Evolutionary conservation across 1,139 yeast genomes (phyloP).

Genomic region (Yamadazyma dendronema): DNA sequence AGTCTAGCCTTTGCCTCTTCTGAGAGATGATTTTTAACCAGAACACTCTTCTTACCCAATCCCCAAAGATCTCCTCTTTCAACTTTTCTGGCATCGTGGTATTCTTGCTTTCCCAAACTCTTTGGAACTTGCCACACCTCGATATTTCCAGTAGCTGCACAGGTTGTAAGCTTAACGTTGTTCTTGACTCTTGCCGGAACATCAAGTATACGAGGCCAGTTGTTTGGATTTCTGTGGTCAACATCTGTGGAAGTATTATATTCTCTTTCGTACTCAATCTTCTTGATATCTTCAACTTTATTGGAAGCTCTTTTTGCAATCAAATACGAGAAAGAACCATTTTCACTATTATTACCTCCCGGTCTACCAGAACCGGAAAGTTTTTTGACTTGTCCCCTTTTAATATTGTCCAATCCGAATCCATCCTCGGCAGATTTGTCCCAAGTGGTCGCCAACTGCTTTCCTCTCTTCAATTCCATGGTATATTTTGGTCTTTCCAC

Average conservation of each 20-base stretch:
- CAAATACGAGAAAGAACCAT: conserved; percentile 73
- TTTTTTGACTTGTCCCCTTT: conserved; percentile 25
- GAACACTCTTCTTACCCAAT: conserved; percentile 66
- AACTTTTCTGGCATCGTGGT: conserved; percentile 89
- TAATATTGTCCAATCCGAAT: conserved; percentile 40
- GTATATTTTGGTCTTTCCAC: conserved; percentile 76
- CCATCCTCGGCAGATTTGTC: conserved; percentile 52
- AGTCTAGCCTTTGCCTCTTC: conserved; percentile 33
- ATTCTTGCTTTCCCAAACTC: conserved; percentile 69
- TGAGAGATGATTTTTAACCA: conserved; percentile 33
- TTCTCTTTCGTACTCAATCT: conserved; percentile 35
- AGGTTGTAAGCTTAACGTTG: conserved; percentile 76
- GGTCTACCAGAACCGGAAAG: conserved; percentile 72
- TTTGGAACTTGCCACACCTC: conserved; percentile 89
- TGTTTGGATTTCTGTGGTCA: conserved; percentile 31
- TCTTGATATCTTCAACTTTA: conserved; percentile 29
- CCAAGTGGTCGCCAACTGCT: conserved; percentile 74
- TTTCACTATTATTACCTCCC: conserved; percentile 68
- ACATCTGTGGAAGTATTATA: conserved; percentile 22
- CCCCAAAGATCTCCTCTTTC: conserved; percentile 90
- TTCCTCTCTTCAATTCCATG: conserved; percentile 81
- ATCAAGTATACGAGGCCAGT: conserved; percentile 74
- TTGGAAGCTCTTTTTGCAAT: conserved; percentile 60
- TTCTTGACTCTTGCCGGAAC: conserved; percentile 79
- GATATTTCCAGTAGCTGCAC: conserved; percentile 74